phyloP scores from a whole-genome alignment of 163 green algal genomes.

The Volvox carteri region DNA sequence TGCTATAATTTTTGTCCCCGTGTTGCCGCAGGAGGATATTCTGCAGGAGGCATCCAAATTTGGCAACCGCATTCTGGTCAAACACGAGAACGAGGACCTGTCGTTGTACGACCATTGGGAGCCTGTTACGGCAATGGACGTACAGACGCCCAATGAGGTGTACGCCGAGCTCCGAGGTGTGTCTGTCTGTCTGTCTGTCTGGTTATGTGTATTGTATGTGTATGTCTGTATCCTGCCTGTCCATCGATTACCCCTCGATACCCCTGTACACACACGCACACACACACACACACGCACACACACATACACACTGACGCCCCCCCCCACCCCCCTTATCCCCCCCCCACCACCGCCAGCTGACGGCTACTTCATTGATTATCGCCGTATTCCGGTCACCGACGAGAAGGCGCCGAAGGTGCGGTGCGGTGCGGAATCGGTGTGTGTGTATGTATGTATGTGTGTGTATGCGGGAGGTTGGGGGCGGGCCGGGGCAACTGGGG shows the following conservation, averaged over 20 bases:
- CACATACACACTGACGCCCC: too few relatives aligned
- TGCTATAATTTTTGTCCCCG: too few relatives aligned
- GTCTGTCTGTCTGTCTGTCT: too few relatives aligned
- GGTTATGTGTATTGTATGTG: too few relatives aligned
- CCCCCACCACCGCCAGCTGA: slow-evolving; percentile 55
- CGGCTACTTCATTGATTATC: slow-evolving; percentile 86
- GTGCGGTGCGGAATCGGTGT: not conserved
- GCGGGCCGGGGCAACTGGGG: not conserved
- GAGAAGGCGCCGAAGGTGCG: slow-evolving; percentile 95
- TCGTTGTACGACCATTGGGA: slow-evolving; percentile 69
- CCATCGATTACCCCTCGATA: too few relatives aligned
- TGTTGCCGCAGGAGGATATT: slow-evolving; percentile 83
- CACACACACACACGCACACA: too few relatives aligned
- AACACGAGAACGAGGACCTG: slow-evolving; percentile 92
- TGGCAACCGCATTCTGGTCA: slow-evolving; percentile 87
- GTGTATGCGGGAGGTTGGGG: not conserved
- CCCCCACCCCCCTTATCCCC: not conserved
- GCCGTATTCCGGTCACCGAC: slow-evolving; percentile 94
- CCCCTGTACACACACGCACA: too few relatives aligned
- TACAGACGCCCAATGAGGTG: slow-evolving; percentile 94
- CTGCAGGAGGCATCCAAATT: slow-evolving; percentile 85
- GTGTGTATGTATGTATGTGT: not conserved
- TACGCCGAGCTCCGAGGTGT: slow-evolving; percentile 84
- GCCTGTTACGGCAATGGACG: slow-evolving; percentile 89
- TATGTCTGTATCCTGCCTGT: too few relatives aligned